Conservation (phyloP, 2,329 filamentous ascomycete species). For the Hypoxylon sp. region DNA sequence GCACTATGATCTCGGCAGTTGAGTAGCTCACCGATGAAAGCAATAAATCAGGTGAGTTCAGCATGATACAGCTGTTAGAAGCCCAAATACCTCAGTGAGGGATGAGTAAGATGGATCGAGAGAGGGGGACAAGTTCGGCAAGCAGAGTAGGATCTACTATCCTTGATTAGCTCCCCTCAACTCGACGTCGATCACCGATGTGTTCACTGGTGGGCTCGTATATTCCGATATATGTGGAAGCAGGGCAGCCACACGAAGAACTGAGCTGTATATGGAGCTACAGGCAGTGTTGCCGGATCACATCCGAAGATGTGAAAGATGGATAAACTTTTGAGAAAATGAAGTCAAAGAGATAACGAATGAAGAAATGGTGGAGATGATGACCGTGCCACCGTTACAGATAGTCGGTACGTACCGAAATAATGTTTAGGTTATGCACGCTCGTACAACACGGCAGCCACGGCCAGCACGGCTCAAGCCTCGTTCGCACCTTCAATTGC, state of each 20-base stretch:
- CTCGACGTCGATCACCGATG: conserved; percentile 10
- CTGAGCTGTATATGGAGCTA: conserved; percentile 2
- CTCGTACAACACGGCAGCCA: conserved; percentile 12
- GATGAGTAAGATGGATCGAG: conserved; percentile 11
- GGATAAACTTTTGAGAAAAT: background rate
- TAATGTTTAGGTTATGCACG: conserved; percentile 17
- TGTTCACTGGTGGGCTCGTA: conserved; percentile 14
- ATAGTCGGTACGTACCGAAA: conserved; percentile 21
- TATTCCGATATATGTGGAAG: background rate
- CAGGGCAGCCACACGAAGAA: background rate
- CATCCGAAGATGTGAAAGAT: conserved; percentile 5
- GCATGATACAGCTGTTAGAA: conserved; percentile 9
- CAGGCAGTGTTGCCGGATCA: conserved; percentile 11
- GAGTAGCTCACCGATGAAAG: conserved; percentile 18
- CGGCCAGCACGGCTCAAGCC: conserved; percentile 34
- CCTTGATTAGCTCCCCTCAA: conserved; percentile 29
- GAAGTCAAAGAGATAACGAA: conserved; percentile 18
- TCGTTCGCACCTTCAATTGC: conserved; percentile 25
- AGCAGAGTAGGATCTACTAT: conserved; percentile 8
- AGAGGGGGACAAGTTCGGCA: conserved; percentile 32
- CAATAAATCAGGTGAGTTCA: conserved; percentile 17
- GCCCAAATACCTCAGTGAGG: conserved; percentile 23
- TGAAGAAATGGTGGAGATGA: conserved; percentile 2
- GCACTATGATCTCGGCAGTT: conserved; percentile 32
- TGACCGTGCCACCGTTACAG: conserved; percentile 5